Conservation (phyloP, 495 filamentous ascomycete genomes). For the Aspergillus indologenus region DNA sequence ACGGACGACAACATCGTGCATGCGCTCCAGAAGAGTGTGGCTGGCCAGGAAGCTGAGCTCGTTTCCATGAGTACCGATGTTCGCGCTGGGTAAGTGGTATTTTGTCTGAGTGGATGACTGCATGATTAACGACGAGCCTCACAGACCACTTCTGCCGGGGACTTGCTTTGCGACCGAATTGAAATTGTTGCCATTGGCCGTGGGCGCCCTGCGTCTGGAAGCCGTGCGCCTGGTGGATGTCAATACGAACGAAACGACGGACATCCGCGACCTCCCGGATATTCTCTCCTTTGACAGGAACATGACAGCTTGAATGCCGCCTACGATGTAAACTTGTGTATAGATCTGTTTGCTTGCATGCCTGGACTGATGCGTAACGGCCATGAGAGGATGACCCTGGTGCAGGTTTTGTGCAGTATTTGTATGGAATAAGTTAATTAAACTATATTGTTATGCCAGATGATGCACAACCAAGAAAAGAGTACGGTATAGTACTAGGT, state of each 20-base stretch:
- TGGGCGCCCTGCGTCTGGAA: constrained; percentile 74
- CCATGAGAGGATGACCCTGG: not conserved
- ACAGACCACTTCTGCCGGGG: constrained; percentile 64
- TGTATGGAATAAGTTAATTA: too few species aligned
- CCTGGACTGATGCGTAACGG: not conserved
- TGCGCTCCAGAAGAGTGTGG: constrained; percentile 72
- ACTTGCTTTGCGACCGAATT: constrained; percentile 80
- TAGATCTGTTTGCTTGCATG: not conserved
- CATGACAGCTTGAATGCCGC: constrained; percentile 3
- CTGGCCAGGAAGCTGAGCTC: constrained; percentile 69
- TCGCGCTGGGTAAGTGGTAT: constrained; percentile 63
- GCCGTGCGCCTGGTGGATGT: constrained; percentile 80
- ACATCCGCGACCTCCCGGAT: constrained; percentile 76
- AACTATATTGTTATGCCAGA: not conserved
- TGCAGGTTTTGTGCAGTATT: not conserved
- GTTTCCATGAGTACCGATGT: constrained; percentile 82
- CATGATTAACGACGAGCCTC: constrained; percentile 13
- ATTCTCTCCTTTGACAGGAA: constrained; percentile 55
- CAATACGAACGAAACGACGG: constrained; percentile 73
- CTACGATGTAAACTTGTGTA: constrained; percentile 7
- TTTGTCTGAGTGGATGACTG: not conserved
- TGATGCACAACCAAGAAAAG: too few species aligned
- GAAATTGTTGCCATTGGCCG: constrained; percentile 71
- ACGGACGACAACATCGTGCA: constrained; percentile 82
- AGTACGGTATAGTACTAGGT: too few species aligned